A percentile compares a stretch with the other conserved stretches of the same genome.
Conservation (phyloP, 2,329 filamentous ascomycete genomes). For the Penicillium brevicompactum region DNA sequence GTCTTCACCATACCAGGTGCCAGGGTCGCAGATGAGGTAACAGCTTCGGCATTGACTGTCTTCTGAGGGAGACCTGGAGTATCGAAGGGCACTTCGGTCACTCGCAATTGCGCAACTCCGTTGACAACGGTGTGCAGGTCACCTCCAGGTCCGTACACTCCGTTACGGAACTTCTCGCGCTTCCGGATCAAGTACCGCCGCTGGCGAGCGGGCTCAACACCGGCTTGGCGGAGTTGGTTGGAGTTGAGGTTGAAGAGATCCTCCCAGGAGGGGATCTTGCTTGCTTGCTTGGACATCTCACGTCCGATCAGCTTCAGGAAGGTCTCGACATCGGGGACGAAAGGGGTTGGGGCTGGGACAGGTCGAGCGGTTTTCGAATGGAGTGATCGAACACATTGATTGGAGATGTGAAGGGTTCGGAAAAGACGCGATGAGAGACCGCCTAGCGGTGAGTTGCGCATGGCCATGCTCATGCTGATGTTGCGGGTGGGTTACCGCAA, state of each 20-base stretch:
- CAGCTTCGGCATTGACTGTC: conserved; percentile 25
- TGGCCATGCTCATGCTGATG: conserved; percentile 28
- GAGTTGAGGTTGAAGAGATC: conserved; percentile 82
- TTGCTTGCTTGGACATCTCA: conserved; percentile 75
- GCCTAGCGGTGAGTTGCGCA: conserved; percentile 31
- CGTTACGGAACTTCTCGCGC: conserved; percentile 80
- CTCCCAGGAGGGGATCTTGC: conserved; percentile 90
- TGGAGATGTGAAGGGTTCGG: conserved; percentile 26
- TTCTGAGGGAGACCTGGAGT: conserved; percentile 30
- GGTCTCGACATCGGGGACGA: conserved; percentile 80
- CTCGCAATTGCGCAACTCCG: conserved; percentile 59
- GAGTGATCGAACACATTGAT: conserved; percentile 42
- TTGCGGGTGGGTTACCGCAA: conserved; percentile 6
- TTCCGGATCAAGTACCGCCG: conserved; percentile 84
- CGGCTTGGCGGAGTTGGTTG: conserved; percentile 75
- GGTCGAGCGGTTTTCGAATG: conserved; percentile 46
- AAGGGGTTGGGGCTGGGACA: conserved; percentile 74
- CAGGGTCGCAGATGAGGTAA: conserved; percentile 53
- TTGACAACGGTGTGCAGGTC: conserved; percentile 74
- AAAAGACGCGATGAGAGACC: conserved; percentile 29
- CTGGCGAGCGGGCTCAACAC: conserved; percentile 80
- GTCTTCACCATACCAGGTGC: conserved; percentile 59
- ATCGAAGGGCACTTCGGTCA: conserved; percentile 57
- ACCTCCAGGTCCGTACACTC: conserved; percentile 77
- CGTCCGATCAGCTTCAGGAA: conserved; percentile 93